These are phyloP conservation scores for Aspergillus ellipticus DNA, from an alignment of 495 filamentous ascomycete genomes.

Conservation along the genomic window DNA sequence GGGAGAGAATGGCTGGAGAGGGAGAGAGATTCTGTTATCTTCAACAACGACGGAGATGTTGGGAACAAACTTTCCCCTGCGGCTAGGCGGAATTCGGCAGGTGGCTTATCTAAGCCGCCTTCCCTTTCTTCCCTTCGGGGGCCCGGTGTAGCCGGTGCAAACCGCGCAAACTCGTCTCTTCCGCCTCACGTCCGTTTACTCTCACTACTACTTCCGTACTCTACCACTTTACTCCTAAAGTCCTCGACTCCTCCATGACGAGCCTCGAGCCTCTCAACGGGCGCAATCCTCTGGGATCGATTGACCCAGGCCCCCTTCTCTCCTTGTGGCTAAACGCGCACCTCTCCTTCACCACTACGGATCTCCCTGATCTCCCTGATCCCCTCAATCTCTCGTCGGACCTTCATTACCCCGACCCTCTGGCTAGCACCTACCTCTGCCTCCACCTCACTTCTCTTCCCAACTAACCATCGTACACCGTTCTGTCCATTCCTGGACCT, in stretches of 20 bases:
- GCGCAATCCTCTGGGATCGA: too few species aligned
- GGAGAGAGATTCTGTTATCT: conserved; percentile 23
- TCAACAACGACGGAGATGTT: conserved; percentile 35
- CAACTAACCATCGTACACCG: too few species aligned
- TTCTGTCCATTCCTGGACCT: not conserved
- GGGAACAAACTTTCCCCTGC: conserved; percentile 40
- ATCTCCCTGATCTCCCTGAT: too few species aligned
- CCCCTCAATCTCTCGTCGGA: too few species aligned
- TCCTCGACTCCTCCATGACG: not conserved
- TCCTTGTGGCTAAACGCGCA: too few species aligned
- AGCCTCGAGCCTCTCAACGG: too few species aligned
- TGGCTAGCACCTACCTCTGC: not conserved
- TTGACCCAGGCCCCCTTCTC: too few species aligned
- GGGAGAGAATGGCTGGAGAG: conserved; percentile 15
- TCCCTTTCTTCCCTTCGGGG: conserved; percentile 33
- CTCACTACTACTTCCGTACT: not conserved
- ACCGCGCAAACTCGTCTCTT: conserved; percentile 22
- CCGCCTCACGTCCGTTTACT: too few species aligned
- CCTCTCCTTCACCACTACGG: too few species aligned
- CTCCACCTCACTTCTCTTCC: too few species aligned
- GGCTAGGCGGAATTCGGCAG: conserved; percentile 17
- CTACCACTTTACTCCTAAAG: not conserved
- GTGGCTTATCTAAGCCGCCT: conserved; percentile 30
- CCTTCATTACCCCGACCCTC: not conserved
- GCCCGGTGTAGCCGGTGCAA: conserved; percentile 36